phyloP scores from a whole-genome alignment of 306 rosid genomes.

The Carpinus fangiana region DNA sequence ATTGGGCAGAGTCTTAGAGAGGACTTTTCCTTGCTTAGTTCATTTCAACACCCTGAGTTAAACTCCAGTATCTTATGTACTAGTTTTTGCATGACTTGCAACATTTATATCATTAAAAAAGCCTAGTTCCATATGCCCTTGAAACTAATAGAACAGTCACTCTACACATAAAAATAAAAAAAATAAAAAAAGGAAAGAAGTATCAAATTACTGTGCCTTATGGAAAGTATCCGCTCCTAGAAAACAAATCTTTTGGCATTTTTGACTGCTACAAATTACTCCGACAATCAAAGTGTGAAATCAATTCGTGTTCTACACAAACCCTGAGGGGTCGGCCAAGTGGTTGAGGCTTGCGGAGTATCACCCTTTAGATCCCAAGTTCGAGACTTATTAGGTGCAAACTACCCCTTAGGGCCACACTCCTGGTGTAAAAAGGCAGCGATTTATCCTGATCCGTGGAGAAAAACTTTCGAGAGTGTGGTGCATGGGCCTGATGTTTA shows the following conservation, averaged over 20 bases:
- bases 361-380: too few relatives aligned
- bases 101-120: neutral
- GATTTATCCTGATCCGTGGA: too few relatives aligned
- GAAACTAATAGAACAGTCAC: neutral
- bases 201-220: constrained; percentile 1
- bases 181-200: neutral
- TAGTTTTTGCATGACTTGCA: neutral
- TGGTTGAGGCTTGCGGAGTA: too few relatives aligned
- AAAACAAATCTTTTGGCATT: neutral
- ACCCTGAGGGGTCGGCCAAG: too few relatives aligned
- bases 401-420: too few relatives aligned
- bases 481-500: too few relatives aligned
- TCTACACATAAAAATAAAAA: neutral
- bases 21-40: neutral
- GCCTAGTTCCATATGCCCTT: neutral
- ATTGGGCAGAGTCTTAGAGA: neutral
- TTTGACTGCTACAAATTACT: neutral
- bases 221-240: neutral
- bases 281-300: neutral
- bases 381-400: too few relatives aligned
- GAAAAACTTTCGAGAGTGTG: too few relatives aligned
- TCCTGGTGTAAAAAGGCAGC: too few relatives aligned
- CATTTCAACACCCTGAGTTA: neutral
- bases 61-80: neutral
- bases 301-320: neutral